Percentiles rank a stretch among this genome's conserved stretches.
Evolutionary conservation across 345 rosid genomes (phyloP).

Genomic region (Durio zibethinus): DNA sequence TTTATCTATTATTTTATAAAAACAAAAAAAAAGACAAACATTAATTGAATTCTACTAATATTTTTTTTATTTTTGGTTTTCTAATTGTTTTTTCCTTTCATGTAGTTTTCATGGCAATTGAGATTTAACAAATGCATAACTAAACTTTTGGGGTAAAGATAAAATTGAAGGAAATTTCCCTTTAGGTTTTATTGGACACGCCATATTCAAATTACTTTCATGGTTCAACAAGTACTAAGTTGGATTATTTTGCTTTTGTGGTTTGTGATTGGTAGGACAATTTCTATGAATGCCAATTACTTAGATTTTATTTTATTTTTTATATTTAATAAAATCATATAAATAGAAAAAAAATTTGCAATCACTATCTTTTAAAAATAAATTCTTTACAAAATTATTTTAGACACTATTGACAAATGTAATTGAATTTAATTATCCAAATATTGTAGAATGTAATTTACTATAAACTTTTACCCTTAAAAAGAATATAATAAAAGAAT

Average conservation of each 20-base stretch:
- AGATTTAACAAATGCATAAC: background rate
- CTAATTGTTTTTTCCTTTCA: background rate
- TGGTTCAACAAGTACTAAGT: slow-evolving; percentile 1
- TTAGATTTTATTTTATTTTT: background rate
- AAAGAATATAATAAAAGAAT: background rate
- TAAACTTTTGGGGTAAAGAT: background rate
- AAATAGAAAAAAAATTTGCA: no score
- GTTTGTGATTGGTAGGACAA: background rate
- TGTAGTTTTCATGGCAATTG: background rate
- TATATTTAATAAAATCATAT: background rate
- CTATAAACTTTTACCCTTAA: background rate
- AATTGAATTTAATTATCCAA: no score
- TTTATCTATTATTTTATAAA: background rate
- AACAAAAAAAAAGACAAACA: background rate
- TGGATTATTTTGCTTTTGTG: background rate
- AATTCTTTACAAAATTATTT: no score
- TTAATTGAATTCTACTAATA: background rate
- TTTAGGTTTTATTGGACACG: background rate
- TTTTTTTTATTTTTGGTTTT: background rate
- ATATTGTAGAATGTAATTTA: no score
- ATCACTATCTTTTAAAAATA: no score
- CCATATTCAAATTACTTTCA: background rate
- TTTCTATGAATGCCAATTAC: background rate
- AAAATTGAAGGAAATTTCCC: slow-evolving; percentile 8
- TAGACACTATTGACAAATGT: no score